These are phyloP conservation scores for Mycena epipterygia DNA, from an alignment of 768 basidiomycete species.

Conservation along the genomic window DNA sequence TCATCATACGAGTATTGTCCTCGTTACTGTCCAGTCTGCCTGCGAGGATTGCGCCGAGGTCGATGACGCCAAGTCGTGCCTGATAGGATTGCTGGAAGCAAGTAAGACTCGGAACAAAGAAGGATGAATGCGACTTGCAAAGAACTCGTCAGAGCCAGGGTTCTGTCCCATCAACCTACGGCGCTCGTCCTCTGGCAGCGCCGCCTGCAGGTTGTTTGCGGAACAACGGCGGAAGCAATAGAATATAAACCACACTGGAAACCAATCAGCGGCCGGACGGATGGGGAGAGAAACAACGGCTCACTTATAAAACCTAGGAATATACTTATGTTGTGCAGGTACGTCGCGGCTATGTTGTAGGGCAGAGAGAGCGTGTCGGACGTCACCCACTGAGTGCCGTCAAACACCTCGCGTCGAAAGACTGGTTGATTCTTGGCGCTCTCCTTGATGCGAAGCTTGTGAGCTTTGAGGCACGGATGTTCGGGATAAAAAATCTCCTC, in stretches of 20 bases:
- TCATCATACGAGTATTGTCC: not conserved
- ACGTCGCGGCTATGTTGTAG: not conserved
- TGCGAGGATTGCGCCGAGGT: not conserved
- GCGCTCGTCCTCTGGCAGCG: not conserved
- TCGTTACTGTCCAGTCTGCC: not conserved
- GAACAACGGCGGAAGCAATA: slow-evolving; percentile 15
- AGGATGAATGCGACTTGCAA: not conserved
- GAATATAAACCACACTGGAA: not conserved
- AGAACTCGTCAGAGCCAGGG: slow-evolving; percentile 1
- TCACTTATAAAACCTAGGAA: not conserved
- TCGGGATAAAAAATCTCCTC: not conserved
- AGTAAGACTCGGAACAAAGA: not conserved
- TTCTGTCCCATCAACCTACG: not conserved
- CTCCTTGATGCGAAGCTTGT: not conserved
- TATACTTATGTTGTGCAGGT: not conserved
- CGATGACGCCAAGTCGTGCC: not conserved
- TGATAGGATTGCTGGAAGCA: not conserved
- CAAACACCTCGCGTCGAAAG: not conserved
- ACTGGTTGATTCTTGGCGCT: not conserved
- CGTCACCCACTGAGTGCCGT: not conserved
- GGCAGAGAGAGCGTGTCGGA: not conserved
- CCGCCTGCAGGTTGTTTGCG: slow-evolving; percentile 4
- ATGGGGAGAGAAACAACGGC: not conserved
- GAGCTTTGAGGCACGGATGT: not conserved
- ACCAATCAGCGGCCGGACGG: not conserved